Evolutionary conservation across 306 rosid genomes (phyloP), one percentile per base, ranked within the genome.

Genomic region (Cucumis sativus): DNA sequence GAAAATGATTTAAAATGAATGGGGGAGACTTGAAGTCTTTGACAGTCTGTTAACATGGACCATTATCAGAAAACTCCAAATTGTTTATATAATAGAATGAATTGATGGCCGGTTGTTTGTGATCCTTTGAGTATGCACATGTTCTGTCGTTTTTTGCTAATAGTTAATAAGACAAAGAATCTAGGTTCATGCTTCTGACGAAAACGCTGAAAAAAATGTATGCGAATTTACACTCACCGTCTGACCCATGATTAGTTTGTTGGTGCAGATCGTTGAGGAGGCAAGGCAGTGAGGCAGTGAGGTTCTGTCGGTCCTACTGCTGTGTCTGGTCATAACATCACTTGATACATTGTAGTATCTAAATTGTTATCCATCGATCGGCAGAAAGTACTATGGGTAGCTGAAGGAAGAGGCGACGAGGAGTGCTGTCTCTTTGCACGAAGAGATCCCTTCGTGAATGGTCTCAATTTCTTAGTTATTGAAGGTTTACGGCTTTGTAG

Each of bases 31-130:
- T 82, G 41, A 17, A 60, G 80, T 78, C 65, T 52, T 66, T 90
- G 93, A 92, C 93, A 90, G 89, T 80, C 92, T 92, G 98, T 89
- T 77, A 82, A 77, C 79, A 80, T 84, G 90, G 95, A 86, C 97
- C 94, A 86, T 82, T 81, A 80, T 63, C 56, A 81, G 83, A 86
- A 87, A 89, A 84, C 72, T 87, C 92, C 92, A 92, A 89, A 71
- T 16, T 79, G 81, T 85, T 79, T 78, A 76, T 67, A 17, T 25
- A 73, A 73, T 73, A 72, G 40, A 72, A 85, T 75, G 81, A 90
- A 88, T 82, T 78, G 77, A 82, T 79, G 84, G 86, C 83, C 82
- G 80, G 83, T 84, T 85, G 82, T 59, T 74, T 84, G 60, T 77
- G 84, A 75, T 75, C 75, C 57, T 47, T 79, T 77, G 82, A 76